A percentile compares a stretch with the other conserved stretches of the same genome.
Evolutionary conservation across 352 stramenopile species (phyloP).

Genomic region (Globisporangium ultimum): DNA sequence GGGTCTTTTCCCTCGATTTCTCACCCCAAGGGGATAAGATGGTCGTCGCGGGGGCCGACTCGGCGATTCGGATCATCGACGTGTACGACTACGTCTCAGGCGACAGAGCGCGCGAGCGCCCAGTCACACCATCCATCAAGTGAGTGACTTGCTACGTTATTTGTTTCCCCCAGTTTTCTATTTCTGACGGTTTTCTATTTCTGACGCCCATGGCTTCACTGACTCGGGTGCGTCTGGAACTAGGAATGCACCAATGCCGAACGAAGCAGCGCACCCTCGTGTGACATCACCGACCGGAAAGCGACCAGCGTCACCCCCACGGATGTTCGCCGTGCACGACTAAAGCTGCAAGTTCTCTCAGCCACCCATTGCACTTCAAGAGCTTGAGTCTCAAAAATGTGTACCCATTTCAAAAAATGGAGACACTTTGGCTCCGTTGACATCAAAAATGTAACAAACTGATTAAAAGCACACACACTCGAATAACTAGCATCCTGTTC

Average conservation of each 20-base stretch:
- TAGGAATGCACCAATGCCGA: constrained; percentile 52
- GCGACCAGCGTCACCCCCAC: constrained; percentile 46
- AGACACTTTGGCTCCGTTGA: too few species aligned
- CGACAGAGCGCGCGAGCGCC: constrained; percentile 66
- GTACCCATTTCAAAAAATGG: too few species aligned
- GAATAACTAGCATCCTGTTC: too few species aligned
- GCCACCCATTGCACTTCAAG: too few species aligned
- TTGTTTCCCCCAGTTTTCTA: neutral
- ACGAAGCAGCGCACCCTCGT: constrained; percentile 26
- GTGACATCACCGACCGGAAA: constrained; percentile 35
- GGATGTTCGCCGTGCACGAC: constrained; percentile 41
- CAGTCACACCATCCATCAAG: constrained; percentile 70
- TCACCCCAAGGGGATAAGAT: constrained; percentile 70
- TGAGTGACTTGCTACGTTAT: constrained; percentile 11
- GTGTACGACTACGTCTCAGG: constrained; percentile 75
- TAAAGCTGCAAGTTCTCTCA: constrained; percentile 2
- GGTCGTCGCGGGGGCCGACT: constrained; percentile 80
- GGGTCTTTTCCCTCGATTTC: constrained; percentile 88
- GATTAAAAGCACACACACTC: too few species aligned
- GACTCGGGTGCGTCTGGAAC: too few species aligned
- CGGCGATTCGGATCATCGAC: constrained; percentile 88
- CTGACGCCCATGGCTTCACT: neutral
- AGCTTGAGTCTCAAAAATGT: too few species aligned
- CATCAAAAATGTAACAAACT: too few species aligned
- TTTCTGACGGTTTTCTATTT: neutral